Conservation (phyloP, 441 rosid species). For the Melastoma candidum region DNA sequence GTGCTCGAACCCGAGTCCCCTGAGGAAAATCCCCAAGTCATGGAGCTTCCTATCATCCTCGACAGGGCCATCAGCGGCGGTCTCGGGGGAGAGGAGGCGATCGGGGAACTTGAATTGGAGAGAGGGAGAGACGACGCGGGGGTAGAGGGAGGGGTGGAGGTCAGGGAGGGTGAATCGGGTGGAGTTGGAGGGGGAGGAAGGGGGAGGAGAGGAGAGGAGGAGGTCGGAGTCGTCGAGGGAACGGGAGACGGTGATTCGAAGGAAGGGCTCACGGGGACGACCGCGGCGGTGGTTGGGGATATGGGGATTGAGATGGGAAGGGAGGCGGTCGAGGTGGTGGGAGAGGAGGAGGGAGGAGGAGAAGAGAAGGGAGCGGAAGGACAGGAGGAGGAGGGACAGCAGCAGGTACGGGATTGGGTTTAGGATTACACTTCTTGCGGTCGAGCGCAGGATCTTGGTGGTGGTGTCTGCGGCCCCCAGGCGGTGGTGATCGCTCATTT, state of each 20-base stretch:
- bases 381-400: slow-evolving; percentile 64
- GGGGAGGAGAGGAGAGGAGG: slow-evolving; percentile 72
- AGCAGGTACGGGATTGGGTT: slow-evolving; percentile 46
- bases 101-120: slow-evolving; percentile 28
- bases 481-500: too few species aligned
- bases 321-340: slow-evolving; percentile 74
- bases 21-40: slow-evolving; percentile 55
- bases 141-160: slow-evolving; percentile 16
- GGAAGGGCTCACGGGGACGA: slow-evolving; percentile 62
- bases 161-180: slow-evolving; percentile 19
- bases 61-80: slow-evolving; percentile 71
- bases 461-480: too few species aligned
- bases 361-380: slow-evolving; percentile 72
- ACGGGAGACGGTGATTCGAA: slow-evolving; percentile 53
- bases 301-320: slow-evolving; percentile 45
- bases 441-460: too few species aligned
- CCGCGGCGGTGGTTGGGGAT: slow-evolving; percentile 46
- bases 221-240: slow-evolving; percentile 70
- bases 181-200: slow-evolving; percentile 69
- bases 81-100: slow-evolving; percentile 72
- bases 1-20: slow-evolving; percentile 65
- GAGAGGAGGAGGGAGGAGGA: slow-evolving; percentile 54
- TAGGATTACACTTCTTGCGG: slow-evolving; percentile 20
- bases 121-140: slow-evolving; percentile 13
- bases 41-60: slow-evolving; percentile 38